Evolutionary conservation across 1,284 basidiomycete genomes (phyloP), one percentile per base, ranked within the genome.

Genomic region (Grifola frondosa): DNA sequence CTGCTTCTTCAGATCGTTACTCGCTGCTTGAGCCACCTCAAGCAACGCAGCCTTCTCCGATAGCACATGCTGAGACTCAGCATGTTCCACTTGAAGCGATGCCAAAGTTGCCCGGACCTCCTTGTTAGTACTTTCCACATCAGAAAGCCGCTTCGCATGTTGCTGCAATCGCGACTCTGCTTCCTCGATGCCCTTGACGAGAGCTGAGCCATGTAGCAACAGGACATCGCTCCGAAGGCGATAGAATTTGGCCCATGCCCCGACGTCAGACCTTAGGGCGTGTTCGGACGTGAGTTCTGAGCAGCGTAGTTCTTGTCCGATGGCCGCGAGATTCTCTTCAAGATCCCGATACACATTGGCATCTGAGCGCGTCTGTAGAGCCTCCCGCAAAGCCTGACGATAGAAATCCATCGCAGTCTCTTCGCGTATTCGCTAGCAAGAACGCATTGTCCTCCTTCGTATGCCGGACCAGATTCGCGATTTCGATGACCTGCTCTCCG

Each of bases 401-500:
- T 72, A 69, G 42, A 65, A 65, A 5, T 52, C 42, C 9, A 65
- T 56, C 49, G 79, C 75, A 16, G 67, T 56, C 26, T 74, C 62
- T 17, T 78, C 74, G 10, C 51, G 58, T 11, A 86, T 69, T 66
- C 6, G 59, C 53, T 0, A 52, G 40, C 17, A 86, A 65, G n/a
- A 76, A 54, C 6, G 45, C 46, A 45, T 76, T 83, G 38, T 78
- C 69, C 11, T 80, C 76, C 30, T 75, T 74, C 17, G 67, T 66
- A 23, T 79, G 74, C 22, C 81, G 78, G 52, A 85, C 70, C 23
- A 88, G 69, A 44, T 75, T 63, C 1, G 78, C 80, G 10, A 89
- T 66, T 50, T 87, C 84, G 11, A 68, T 59, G 11, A 85, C 81
- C 57, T 88, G 84, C 12, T 65, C 76, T 43, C 87, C 81, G 8